Base-by-base conservation (phyloP, 306 rosid genomes). In the Acacia acuminata region DNA sequence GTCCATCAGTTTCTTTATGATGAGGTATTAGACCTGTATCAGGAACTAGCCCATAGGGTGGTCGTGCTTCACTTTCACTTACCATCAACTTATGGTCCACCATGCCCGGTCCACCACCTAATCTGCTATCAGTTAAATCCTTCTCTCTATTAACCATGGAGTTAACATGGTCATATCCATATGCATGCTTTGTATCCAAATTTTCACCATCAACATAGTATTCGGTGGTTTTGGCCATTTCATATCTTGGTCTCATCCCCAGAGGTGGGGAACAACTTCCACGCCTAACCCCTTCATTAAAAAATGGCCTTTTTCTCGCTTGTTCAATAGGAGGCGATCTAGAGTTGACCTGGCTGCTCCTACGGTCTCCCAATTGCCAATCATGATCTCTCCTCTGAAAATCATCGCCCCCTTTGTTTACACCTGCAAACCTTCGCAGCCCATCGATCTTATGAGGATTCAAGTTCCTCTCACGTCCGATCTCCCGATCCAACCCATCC, bases 311-410 rank as follows among this genome's bases (percentile, higher is more conserved):
- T 89, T 84, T 89, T 63, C 88, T 80, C 71, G 81, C 9, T 70
- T 85, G 83, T n/a, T 85, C 90, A 56, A 36, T 56, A 79, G 89
- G 88, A 51, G 94, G 97, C 3, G 94, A 91, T 82, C 88, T 89
- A 0, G 95, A 87, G 14, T 76, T 82, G 10, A 75, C 76, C 64
- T 63, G 76, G 73, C 76, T 79, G n/a, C 82, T 69, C 85, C 92
- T 86, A 14, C 90, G 82, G 55, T 84, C 84, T 83, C 88, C 86
- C 84, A 84, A 73, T 80, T 77, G 88, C 92, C 92, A 86, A 76
- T 82, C 85, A 64, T 86, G 80, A 51, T 86, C 92, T 88, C 88
- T 93, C 81, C 90, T 83, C 80, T 87, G 91, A 78, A 78, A 71
- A 38, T 87, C 81, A 76, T 74, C 84, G 56, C 61, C 72, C 77